Evolutionary conservation across 768 basidiomycete genomes (phyloP).

Genomic region (Pleurotus eryngii): DNA sequence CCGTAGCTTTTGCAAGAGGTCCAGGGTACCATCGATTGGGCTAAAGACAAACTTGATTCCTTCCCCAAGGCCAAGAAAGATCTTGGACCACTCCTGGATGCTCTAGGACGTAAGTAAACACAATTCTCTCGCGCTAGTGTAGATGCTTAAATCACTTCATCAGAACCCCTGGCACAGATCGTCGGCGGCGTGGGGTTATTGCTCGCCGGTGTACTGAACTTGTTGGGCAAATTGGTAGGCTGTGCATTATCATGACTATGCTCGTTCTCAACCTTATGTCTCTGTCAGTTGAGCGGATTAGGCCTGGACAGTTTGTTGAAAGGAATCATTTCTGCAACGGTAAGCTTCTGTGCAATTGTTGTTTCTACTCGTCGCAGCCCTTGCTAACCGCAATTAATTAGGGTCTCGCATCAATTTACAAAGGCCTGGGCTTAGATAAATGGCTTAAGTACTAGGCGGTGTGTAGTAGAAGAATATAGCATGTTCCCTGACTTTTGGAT

Average conservation of each 20-base stretch:
- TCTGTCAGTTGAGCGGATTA: conserved; percentile 23
- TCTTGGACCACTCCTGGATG: conserved; percentile 34
- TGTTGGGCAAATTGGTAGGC: conserved; percentile 26
- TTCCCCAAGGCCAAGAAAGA: conserved; percentile 37
- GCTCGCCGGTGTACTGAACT: conserved; percentile 32
- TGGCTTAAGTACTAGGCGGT: conserved; percentile 17
- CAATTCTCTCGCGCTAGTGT: not conserved
- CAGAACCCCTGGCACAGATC: conserved; percentile 35
- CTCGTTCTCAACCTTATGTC: not conserved
- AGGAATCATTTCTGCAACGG: conserved; percentile 28
- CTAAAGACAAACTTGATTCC: conserved; percentile 30
- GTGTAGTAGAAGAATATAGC: not conserved
- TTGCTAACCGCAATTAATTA: not conserved
- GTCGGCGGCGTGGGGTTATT: conserved; percentile 34
- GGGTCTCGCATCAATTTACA: conserved; percentile 33
- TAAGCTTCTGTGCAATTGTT: conserved; percentile 8
- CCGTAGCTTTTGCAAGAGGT: conserved; percentile 31
- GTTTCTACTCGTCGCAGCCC: too few species aligned
- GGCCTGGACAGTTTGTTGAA: conserved; percentile 30
- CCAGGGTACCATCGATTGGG: conserved; percentile 36
- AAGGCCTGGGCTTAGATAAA: conserved; percentile 28
- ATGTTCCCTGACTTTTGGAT: too few species aligned
- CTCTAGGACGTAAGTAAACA: conserved; percentile 26
- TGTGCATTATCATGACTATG: too few species aligned
- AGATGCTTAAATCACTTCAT: not conserved